A percentile compares a stretch with the other conserved stretches of the same genome.
Conservation (phyloP, 176 grass and related monocot genomes). For the Thalia dealbata region DNA sequence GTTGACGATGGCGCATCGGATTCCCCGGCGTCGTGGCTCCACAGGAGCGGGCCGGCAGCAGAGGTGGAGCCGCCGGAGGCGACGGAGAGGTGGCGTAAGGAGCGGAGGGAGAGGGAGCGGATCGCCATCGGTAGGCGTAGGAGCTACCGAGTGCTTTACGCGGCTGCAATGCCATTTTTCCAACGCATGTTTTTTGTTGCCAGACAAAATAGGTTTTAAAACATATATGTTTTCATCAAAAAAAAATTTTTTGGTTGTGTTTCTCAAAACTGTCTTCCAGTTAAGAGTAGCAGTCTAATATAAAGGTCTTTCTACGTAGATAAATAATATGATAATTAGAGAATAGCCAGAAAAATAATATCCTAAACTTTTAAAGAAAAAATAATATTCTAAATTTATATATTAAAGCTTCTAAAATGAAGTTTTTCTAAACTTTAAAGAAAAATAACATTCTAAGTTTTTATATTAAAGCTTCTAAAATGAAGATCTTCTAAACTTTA, state of each 20-base stretch:
- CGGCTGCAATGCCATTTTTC: not conserved
- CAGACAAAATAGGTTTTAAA: not conserved
- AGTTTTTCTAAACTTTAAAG: no score
- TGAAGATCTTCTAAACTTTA: no score
- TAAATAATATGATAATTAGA: no score
- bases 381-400: no score
- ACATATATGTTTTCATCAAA: not conserved
- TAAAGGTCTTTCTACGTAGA: no score
- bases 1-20: not conserved
- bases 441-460: no score
- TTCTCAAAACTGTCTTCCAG: not conserved
- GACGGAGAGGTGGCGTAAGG: constrained; percentile 33
- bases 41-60: constrained; percentile 22
- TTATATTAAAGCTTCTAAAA: no score
- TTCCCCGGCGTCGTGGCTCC: constrained; percentile 13
- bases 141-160: not conserved
- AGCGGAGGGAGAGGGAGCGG: not conserved
- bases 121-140: not conserved
- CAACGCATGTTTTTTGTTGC: not conserved
- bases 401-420: no score
- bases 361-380: no score
- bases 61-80: not conserved
- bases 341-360: no score
- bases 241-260: no score
- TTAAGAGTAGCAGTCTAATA: no score